Base-by-base conservation (phyloP, 2,329 filamentous ascomycete species). In the Neonectria neomacrospora region DNA sequence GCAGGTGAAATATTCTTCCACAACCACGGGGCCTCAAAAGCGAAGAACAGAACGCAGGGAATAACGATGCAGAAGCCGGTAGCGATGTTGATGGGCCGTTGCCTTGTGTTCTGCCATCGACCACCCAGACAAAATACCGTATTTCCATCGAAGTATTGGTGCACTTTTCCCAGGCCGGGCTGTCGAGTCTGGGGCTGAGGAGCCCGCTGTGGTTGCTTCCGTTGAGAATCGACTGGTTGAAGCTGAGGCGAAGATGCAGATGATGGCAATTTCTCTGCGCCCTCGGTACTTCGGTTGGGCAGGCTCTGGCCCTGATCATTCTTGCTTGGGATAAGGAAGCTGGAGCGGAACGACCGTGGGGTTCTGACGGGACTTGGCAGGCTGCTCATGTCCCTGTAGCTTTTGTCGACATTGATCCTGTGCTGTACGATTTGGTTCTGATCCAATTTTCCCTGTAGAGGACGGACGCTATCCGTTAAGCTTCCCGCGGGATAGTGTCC, bases 91-190 rank as follows among this genome's bases (percentile, higher is more conserved):
- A 99, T 89, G 2, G 96, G 96, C 67, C 90, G 88, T 71, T 96
- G 91, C 70, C 89, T 88, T 37, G 96, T 91, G 78, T 98, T 97
- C 75, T 97, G 93, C 64, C 96, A 84, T 63, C 96, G 87, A 8
- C 96, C 96, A 34, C 92, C 91, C 63, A 92, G 84, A 77, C 90
- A 97, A 75, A 99, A 99, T 23, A 94, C 83, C 0, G 93, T 97
- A 75, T 98, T 99, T 48, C 96, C 96, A 47, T 92, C 88, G 73
- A 97, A 98, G 77, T 97, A 97, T 76, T 98, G 88, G 78, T 95
- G 91, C 72, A 97, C 97, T 68, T 86, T 90, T 54, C 74, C 74
- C 89, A 58, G 86, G 74, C 61, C 64, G n/a, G 67, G 64, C 37
- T 70, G 69, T 34, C 65, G 67, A 26, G 61, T 72, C 9, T 70